Evolutionary conservation across 208 protist genomes (phyloP), one percentile per base, ranked within the genome.

Genomic region (Wallacemonas collosoma): DNA sequence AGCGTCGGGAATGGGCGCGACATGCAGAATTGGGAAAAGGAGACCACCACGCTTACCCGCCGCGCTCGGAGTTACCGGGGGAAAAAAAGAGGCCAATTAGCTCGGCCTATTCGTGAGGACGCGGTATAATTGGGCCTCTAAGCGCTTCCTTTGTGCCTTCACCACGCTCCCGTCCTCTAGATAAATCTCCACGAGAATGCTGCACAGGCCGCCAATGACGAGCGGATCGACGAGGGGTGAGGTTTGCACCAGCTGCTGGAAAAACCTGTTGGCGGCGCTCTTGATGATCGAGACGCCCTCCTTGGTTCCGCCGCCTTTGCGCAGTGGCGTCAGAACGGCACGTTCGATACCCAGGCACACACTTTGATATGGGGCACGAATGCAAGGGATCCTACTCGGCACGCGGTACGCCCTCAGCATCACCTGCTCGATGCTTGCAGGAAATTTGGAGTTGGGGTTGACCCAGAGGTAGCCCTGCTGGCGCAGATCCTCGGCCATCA

Each of bases 201-300:
- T 57, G 40, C 79, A 79, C 9, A 91, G 40, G 5, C 70, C 68
- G 2, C 66, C 79, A 41, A 77, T 86, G 14, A 86, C 50, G 26
- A 79, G 58, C 3, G 88, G 85, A 64, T 93, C 88, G 44, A 93
- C 81, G 47, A 93, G 74, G 39, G 81, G 72, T 9, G 83, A 74
- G 11, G 72, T 68, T 44, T 86, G 82, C 53, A 89, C 78, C 51
- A 93, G 73, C 3, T 58, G 61, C 45, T 75, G 73, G 68, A 84
- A 91, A 50, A 88, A 71, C 63, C 67, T 72, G 50, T 86, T 77
- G 45, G 83, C 78, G 57, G 86, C 77, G 7, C 68, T 71, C 53
- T 83, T 84, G 65, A 89, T 60, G 15, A 71, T 40, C 55, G 63
- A 71, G 14, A 79, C 77, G 17, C 74, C 44, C 71, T 65, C 60